Evolutionary conservation across 805 yeast genomes (phyloP).

Genomic region (Barnettozyma wickerhamii): DNA sequence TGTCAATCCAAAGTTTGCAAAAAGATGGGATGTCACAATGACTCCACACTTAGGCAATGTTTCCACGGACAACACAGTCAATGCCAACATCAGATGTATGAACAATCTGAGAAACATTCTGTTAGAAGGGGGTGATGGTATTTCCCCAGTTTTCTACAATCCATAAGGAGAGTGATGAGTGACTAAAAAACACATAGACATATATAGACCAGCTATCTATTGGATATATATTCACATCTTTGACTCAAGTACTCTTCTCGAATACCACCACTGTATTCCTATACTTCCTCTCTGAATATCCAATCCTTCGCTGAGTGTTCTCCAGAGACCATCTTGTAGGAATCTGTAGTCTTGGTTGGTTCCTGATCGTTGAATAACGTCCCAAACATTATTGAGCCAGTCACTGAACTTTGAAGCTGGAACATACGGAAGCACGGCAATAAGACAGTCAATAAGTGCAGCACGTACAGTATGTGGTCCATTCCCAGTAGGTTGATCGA

Average conservation of each 20-base stretch:
- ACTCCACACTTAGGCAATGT: conserved; percentile 71
- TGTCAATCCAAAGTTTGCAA: conserved; percentile 45
- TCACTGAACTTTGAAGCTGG: conserved; percentile 36
- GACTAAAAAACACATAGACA: not conserved
- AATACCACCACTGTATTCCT: conserved; percentile 65
- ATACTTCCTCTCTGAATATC: conserved; percentile 52
- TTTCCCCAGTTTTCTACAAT: conserved; percentile 3
- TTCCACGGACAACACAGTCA: conserved; percentile 50
- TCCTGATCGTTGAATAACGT: conserved; percentile 28
- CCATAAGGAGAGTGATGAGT: not conserved
- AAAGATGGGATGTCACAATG: conserved; percentile 54
- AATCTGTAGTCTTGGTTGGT: conserved; percentile 33
- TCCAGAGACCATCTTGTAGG: conserved; percentile 45
- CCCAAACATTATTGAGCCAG: conserved; percentile 47
- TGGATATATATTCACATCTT: conserved; percentile 10
- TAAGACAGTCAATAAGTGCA: conserved; percentile 41
- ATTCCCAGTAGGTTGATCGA: conserved; percentile 7
- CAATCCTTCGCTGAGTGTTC: conserved; percentile 49
- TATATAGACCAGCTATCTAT: conserved; percentile 10
- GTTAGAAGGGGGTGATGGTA: conserved; percentile 16
- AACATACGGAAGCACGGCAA: conserved; percentile 50
- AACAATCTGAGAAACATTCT: conserved; percentile 36
- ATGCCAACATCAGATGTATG: conserved; percentile 50
- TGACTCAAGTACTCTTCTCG: conserved; percentile 15
- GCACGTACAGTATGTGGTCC: conserved; percentile 38